Percentiles rank a stretch among this genome's conserved stretches.
These are phyloP conservation scores for Samsoniella hepiali DNA, from an alignment of 2,329 filamentous ascomycete genomes.

Conservation along the genomic window DNA sequence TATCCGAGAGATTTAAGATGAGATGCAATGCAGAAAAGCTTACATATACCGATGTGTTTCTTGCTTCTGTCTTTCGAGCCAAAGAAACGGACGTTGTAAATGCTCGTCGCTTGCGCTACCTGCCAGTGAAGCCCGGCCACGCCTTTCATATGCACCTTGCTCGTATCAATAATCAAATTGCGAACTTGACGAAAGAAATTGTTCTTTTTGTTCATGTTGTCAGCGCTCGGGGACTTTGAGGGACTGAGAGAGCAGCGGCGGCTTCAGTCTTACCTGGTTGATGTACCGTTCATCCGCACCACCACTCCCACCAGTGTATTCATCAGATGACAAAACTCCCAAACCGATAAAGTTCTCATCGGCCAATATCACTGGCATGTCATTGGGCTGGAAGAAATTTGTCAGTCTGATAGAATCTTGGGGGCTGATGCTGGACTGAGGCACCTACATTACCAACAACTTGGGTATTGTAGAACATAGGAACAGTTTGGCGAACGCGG, in stretches of 20 bases:
- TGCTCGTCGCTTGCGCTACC: constrained; percentile 53
- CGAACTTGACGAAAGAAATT: constrained; percentile 64
- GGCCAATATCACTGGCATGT: constrained; percentile 52
- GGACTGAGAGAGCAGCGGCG: neutral
- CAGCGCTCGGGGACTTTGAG: neutral
- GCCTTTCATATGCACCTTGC: constrained; percentile 42
- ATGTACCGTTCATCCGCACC: constrained; percentile 33
- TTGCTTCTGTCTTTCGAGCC: constrained; percentile 32
- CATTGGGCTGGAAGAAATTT: constrained; percentile 38
- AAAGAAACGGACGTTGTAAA: constrained; percentile 49
- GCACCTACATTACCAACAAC: constrained; percentile 7
- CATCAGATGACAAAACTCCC: constrained; percentile 51
- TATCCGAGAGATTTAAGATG: neutral
- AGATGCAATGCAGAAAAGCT: neutral
- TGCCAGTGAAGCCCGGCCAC: constrained; percentile 57
- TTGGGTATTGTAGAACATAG: constrained; percentile 20
- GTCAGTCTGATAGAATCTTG: neutral
- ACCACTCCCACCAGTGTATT: constrained; percentile 24
- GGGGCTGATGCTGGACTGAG: neutral
- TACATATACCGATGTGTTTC: constrained; percentile 22
- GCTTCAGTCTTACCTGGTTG: constrained; percentile 19
- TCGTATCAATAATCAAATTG: constrained; percentile 49
- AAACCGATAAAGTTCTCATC: constrained; percentile 49
- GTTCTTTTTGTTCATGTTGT: constrained; percentile 37
- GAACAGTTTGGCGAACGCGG: constrained; percentile 21